Evolutionary conservation across 192 early-diverging fungal genomes (phyloP), one percentile per base, ranked within the genome.

Genomic region (Coemansia sp.): DNA sequence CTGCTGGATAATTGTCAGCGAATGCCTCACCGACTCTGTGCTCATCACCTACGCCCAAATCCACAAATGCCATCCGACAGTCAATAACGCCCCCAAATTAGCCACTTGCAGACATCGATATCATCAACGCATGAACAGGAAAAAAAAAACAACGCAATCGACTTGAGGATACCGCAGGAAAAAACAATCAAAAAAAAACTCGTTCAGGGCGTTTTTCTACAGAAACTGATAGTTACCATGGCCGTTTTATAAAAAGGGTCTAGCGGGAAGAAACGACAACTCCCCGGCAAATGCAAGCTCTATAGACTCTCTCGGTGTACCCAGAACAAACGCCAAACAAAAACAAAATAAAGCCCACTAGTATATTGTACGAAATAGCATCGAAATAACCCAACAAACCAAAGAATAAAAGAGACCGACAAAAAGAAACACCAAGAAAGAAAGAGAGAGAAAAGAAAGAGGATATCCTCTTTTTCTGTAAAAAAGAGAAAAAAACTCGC

Each of bases 1-100:
- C 58, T 78, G 75, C 60, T 78, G 75, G 10, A 67, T 29, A 39
- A 78, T 23, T 3, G 45, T 36, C 19, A 78, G 61, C 26, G 7
- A 17, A 36, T 67, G 55, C 35, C 5, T 5, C 26, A 29, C n/a
- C 9, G n/a, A 23, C 23, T 17, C 19, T 6, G 47, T 35, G 11
- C 15, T 28, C 55, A 58, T 58, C 23, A 29, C 11, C 35, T 49
- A 47, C 36, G 19, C 19, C n/a, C 38, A 39, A 7, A 15, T 17
- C 6, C 17, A 17, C n/a, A 15, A 15, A 15, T 39, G 17, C 17
- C 17, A 39, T 9, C 15, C 15, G 15, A n/a, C 34, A 36, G 6
- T 11, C 34, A 34, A 34, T 34, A 9, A 14, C 34, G 15, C 3
- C 34, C 34, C 34, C 34, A 36, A 11, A 36, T 4, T 15, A n/a